Evolutionary conservation across 768 basidiomycete species (phyloP).

Genomic region (Cystofilobasidium macerans): DNA sequence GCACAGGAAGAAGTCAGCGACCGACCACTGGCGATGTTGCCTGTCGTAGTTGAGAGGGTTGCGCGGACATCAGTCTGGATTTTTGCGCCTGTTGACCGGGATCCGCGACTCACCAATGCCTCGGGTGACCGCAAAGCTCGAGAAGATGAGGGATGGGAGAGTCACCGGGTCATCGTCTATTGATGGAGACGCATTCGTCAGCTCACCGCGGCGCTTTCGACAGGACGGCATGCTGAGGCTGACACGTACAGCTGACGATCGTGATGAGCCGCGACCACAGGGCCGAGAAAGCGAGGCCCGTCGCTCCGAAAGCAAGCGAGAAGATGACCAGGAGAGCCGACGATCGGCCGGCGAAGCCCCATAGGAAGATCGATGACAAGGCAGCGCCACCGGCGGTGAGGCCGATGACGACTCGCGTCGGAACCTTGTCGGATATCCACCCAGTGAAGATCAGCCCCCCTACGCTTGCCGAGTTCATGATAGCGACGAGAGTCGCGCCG

Average conservation of each 20-base stretch:
- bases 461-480: constrained; percentile 35
- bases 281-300: constrained; percentile 31
- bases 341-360: constrained; percentile 34
- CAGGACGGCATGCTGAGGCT: no score
- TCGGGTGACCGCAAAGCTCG: constrained; percentile 30
- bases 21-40: no score
- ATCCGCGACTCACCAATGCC: constrained; percentile 35
- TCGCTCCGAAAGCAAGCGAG: constrained; percentile 30
- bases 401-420: constrained; percentile 29
- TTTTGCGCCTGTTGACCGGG: constrained; percentile 28
- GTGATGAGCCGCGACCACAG: no score
- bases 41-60: no score
- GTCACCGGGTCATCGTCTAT: constrained; percentile 31
- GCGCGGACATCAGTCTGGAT: not conserved
- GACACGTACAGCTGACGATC: no score
- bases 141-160: constrained; percentile 29
- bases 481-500: constrained; percentile 32
- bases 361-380: constrained; percentile 32
- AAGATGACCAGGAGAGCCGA: constrained; percentile 29
- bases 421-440: constrained; percentile 31
- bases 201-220: no score
- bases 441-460: constrained; percentile 32
- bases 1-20: not conserved
- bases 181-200: no score
- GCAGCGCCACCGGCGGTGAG: constrained; percentile 31